phyloP scores from a whole-genome alignment of 345 rosid species.

The Murraya koenigii region DNA sequence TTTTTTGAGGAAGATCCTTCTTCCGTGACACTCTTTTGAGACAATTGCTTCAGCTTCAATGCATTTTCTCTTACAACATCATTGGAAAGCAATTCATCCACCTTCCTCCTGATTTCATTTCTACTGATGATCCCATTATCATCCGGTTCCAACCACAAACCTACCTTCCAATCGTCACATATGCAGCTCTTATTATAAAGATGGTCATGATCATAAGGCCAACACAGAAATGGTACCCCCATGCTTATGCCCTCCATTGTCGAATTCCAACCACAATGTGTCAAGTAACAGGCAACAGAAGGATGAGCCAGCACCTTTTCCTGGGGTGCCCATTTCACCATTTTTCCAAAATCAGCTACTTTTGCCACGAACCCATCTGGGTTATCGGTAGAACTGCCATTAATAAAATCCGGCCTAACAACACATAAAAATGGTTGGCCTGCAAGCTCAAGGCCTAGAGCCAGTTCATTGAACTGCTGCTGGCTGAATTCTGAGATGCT shows the following conservation, averaged over 20 bases:
- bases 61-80: constrained; percentile 1
- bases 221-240: constrained; percentile 35
- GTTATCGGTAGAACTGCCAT: neutral
- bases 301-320: constrained; percentile 39
- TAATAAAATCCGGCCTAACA: constrained; percentile 3
- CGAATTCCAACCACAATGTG: constrained; percentile 46
- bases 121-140: constrained; percentile 21
- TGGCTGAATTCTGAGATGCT: constrained; percentile 8
- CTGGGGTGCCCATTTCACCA: constrained; percentile 38
- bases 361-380: constrained; percentile 24
- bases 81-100: constrained; percentile 10
- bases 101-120: constrained; percentile 19
- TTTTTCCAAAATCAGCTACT: constrained; percentile 3
- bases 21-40: constrained; percentile 6
- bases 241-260: constrained; percentile 28
- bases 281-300: constrained; percentile 31
- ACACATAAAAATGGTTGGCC: constrained; percentile 29
- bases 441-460: constrained; percentile 15
- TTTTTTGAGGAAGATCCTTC: constrained; percentile 16
- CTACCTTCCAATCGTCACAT: constrained; percentile 32
- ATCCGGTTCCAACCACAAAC: neutral
- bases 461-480: constrained; percentile 18
- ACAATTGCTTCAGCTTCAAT: constrained; percentile 5
- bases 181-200: constrained; percentile 21
- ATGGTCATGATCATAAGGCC: constrained; percentile 34